Evolutionary conservation across 257 asterid genomes (phyloP).

Genomic region (Lithospermum erythrorhizon): DNA sequence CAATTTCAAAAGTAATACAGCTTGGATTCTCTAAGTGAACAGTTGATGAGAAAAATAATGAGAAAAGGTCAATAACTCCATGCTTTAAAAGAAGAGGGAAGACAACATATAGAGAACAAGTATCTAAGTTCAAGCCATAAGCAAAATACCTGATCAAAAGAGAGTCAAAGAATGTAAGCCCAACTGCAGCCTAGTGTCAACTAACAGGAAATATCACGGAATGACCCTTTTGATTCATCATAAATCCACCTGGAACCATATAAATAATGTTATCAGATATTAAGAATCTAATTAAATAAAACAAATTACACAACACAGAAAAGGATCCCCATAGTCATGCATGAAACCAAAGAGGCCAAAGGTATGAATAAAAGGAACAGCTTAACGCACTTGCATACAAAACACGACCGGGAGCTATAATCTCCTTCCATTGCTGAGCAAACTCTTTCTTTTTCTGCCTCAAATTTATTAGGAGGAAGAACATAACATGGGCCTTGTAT

Average conservation of each 20-base stretch:
- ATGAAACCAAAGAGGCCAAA: conserved; percentile 11
- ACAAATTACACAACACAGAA: no score
- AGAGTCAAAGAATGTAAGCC: no score
- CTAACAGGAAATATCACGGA: conserved; percentile 72
- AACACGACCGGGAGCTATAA: conserved; percentile 48
- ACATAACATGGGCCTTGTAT: conserved; percentile 76
- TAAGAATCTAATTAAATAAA: no score
- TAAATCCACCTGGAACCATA: conserved; percentile 75
- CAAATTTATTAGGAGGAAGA: conserved; percentile 69
- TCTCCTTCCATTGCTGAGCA: conserved; percentile 26
- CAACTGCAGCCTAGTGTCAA: neutral
- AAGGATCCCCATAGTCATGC: neutral
- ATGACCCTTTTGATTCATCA: conserved; percentile 78
- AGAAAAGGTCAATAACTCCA: no score
- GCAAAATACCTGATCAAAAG: no score
- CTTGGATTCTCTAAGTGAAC: no score
- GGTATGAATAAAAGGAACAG: conserved; percentile 5
- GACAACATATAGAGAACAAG: no score
- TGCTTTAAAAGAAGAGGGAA: no score
- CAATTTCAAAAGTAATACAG: no score
- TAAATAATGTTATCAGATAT: neutral
- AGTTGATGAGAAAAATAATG: no score
- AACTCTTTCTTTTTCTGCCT: conserved; percentile 43
- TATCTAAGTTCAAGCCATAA: no score
- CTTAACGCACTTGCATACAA: conserved; percentile 70